phyloP scores from a whole-genome alignment of 306 rosid species.

The Cajanus cajan region DNA sequence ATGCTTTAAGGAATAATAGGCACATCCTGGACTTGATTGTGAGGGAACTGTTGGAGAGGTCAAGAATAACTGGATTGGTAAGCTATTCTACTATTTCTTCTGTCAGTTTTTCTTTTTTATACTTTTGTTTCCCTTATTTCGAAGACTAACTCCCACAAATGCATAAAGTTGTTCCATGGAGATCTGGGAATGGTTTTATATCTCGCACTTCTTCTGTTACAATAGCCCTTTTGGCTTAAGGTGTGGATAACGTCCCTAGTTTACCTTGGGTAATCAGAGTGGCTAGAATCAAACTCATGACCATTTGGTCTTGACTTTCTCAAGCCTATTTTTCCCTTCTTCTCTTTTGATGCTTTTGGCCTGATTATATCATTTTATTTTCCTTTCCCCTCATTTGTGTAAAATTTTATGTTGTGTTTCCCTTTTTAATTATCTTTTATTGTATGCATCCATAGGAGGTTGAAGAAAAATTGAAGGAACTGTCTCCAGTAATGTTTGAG shows the following conservation, averaged over 20 bases:
- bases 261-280: neutral
- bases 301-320: neutral
- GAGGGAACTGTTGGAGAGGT: constrained; percentile 69
- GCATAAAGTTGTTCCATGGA: neutral
- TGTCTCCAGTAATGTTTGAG: constrained; percentile 85
- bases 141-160: neutral
- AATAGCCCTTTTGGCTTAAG: neutral
- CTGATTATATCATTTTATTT: neutral
- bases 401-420: neutral
- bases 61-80: constrained; percentile 95
- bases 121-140: neutral
- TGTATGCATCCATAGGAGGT: constrained; percentile 58
- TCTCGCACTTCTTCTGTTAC: neutral
- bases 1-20: constrained; percentile 71
- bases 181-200: neutral
- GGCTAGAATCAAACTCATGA: neutral
- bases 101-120: neutral
- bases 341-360: neutral
- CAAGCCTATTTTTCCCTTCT: constrained; percentile 4
- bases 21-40: constrained; percentile 79
- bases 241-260: neutral
- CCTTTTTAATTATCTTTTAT: constrained; percentile 1
- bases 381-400: neutral
- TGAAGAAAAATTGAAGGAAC: constrained; percentile 68
- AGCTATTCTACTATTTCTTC: constrained; percentile 18